These are phyloP conservation scores for Schwanniomyces etchellsii DNA, from an alignment of 1,139 yeast species.

Conservation along the genomic window DNA sequence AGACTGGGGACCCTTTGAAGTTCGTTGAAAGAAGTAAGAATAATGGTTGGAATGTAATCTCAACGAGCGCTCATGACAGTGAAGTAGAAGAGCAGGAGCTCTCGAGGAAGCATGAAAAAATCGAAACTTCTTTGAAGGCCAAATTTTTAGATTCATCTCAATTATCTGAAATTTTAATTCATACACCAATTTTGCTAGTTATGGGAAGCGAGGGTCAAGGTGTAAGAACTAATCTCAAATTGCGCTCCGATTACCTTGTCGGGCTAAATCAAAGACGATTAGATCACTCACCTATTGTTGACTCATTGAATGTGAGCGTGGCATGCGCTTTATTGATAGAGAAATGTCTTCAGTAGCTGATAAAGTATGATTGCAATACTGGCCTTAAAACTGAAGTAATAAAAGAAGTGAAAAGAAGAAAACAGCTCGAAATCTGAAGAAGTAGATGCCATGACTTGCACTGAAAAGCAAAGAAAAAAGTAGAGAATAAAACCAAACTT, in stretches of 20 bases:
- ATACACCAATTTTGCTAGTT: constrained; percentile 62
- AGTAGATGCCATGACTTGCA: no score
- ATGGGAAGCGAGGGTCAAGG: constrained; percentile 87
- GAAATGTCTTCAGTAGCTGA: constrained; percentile 15
- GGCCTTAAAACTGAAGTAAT: not conserved
- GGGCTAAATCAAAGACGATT: constrained; percentile 31
- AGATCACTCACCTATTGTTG: constrained; percentile 44
- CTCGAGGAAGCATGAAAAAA: constrained; percentile 16
- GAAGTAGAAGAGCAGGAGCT: constrained; percentile 14
- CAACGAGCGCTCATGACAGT: constrained; percentile 46
- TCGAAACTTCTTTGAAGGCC: constrained; percentile 15
- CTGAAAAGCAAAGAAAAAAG: no score
- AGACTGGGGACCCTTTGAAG: constrained; percentile 50
- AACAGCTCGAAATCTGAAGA: no score
- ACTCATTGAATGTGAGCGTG: constrained; percentile 84
- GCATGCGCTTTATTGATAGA: constrained; percentile 69
- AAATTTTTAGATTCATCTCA: constrained; percentile 38
- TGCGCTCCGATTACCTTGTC: constrained; percentile 61
- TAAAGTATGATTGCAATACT: not conserved
- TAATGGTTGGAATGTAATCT: constrained; percentile 68
- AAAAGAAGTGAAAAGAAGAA: not conserved
- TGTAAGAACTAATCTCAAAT: constrained; percentile 58
- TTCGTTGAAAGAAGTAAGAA: constrained; percentile 53
- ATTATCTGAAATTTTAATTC: constrained; percentile 34
- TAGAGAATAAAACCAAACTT: no score